These are phyloP conservation scores for Syzygium syzygioides DNA, from an alignment of 441 rosid genomes.

Conservation along the genomic window DNA sequence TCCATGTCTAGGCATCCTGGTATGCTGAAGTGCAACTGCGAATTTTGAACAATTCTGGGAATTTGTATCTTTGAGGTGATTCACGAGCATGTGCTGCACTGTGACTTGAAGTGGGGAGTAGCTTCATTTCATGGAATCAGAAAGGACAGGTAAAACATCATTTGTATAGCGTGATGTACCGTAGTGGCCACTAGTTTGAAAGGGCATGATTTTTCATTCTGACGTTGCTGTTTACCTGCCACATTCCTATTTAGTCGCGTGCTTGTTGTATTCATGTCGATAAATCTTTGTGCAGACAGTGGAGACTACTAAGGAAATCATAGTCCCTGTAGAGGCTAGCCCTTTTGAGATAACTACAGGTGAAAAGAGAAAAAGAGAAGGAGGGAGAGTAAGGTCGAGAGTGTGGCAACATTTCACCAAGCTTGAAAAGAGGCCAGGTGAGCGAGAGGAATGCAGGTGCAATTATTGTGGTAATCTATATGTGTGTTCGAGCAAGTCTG, in stretches of 20 bases:
- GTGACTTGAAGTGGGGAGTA: neutral
- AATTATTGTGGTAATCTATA: conserved; percentile 14
- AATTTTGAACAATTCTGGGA: neutral
- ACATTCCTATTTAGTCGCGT: neutral
- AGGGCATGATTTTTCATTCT: neutral
- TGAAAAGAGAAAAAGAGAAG: conserved; percentile 12
- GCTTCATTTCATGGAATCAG: neutral
- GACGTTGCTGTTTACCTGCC: neutral
- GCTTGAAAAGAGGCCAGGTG: conserved; percentile 10
- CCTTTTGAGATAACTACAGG: neutral
- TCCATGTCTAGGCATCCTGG: neutral
- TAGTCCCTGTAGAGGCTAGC: neutral
- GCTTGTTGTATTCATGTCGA: neutral
- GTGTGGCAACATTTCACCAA: conserved; percentile 14
- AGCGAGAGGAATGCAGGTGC: conserved; percentile 10
- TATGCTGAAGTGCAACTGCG: neutral
- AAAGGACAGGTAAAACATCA: neutral
- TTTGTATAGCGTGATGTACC: neutral
- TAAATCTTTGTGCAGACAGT: neutral
- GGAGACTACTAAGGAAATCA: neutral
- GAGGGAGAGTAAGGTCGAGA: conserved; percentile 7
- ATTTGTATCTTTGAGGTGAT: neutral
- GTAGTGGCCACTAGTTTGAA: neutral
- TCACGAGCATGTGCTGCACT: neutral
- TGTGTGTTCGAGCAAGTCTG: conserved; percentile 10